Conservation (phyloP, 2,329 filamentous ascomycete species). For the Colletotrichum sp. region DNA sequence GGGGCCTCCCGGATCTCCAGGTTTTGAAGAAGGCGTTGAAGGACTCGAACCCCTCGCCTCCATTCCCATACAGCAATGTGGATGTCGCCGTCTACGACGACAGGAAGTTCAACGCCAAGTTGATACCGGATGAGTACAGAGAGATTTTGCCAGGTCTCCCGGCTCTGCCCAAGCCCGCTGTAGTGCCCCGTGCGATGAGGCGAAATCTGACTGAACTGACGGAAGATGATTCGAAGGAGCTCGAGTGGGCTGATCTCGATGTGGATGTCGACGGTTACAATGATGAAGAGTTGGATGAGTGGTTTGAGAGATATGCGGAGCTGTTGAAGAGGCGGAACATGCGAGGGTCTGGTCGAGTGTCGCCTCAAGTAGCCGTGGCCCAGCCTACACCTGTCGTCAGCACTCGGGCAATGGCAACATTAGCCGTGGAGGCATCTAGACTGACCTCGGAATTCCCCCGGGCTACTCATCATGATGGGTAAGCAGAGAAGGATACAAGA, state of each 20-base stretch:
- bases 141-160: too few species aligned
- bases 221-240: not conserved
- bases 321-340: not conserved
- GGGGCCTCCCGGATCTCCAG: too few species aligned
- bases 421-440: not conserved
- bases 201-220: not conserved
- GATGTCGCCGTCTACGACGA: rapidly evolving
- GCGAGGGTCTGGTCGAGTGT: not conserved
- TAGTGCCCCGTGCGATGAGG: not conserved
- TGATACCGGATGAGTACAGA: too few species aligned
- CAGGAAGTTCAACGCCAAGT: too few species aligned
- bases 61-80: too few species aligned
- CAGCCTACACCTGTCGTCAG: not conserved
- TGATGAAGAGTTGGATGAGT: not conserved
- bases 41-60: too few species aligned
- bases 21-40: too few species aligned
- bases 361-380: not conserved
- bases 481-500: too few species aligned
- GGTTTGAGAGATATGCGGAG: not conserved
- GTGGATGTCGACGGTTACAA: not conserved
- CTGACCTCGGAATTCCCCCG: not conserved
- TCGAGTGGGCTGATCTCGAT: not conserved
- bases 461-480: not conserved
- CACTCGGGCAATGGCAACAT: not conserved
- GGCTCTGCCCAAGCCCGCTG: not conserved